These are phyloP conservation scores for Exophiala mesophila DNA, from an alignment of 2,329 filamentous ascomycete species.

Conservation along the genomic window DNA sequence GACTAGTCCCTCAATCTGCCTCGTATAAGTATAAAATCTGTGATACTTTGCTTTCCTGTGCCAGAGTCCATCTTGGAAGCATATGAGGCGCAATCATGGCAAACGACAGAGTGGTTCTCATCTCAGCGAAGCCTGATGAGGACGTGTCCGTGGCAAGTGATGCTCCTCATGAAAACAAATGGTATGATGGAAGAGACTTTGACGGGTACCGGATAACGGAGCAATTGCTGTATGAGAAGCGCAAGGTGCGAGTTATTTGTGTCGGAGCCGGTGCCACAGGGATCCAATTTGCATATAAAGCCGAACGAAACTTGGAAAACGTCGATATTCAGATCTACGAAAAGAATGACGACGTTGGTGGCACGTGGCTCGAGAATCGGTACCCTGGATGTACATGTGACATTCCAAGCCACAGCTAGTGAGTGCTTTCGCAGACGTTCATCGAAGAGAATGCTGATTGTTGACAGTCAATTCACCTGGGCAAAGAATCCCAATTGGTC, in stretches of 20 bases:
- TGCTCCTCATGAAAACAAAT: slow-evolving; percentile 19
- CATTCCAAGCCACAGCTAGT: slow-evolving; percentile 49
- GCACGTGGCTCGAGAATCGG: slow-evolving; percentile 31
- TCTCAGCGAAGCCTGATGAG: slow-evolving; percentile 16
- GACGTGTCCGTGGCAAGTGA: slow-evolving; percentile 17
- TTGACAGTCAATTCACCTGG: slow-evolving; percentile 43
- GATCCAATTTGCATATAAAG: slow-evolving; percentile 28
- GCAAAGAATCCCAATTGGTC: slow-evolving; percentile 36
- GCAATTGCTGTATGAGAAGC: slow-evolving; percentile 12
- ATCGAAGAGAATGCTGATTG: slow-evolving; percentile 26
- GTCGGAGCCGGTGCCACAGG: slow-evolving; percentile 30
- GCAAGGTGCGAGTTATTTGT: slow-evolving; percentile 20
- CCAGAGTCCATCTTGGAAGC: too few relatives aligned
- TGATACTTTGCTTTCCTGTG: too few relatives aligned
- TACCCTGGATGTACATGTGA: slow-evolving; percentile 31
- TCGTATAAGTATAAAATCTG: too few relatives aligned
- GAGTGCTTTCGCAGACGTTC: slow-evolving; percentile 12
- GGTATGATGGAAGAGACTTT: slow-evolving; percentile 21
- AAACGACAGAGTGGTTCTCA: slow-evolving; percentile 12
- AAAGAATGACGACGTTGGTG: slow-evolving; percentile 29
- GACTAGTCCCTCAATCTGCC: too few relatives aligned
- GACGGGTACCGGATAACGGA: slow-evolving; percentile 19
- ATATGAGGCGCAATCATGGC: slow-evolving; percentile 14
- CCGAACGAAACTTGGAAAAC: slow-evolving; percentile 17
- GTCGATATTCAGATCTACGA: slow-evolving; percentile 28